Conservation (phyloP, 164 flowering plant genomes). For the Vitis riparia region DNA sequence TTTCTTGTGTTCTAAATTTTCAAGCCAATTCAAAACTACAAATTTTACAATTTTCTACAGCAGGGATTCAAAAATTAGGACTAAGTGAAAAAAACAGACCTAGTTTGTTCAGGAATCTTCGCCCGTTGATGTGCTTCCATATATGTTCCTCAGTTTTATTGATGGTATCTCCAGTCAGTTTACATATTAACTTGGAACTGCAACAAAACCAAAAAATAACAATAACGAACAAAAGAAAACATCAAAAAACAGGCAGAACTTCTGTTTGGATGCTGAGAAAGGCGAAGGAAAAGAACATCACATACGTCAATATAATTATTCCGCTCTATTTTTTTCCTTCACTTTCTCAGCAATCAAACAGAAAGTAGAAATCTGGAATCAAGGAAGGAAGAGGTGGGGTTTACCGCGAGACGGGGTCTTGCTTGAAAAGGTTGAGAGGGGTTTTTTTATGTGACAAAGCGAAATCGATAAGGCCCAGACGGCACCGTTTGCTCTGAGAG, state of each 20-base stretch:
- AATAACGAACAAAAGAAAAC: background rate
- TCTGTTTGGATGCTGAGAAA: no score
- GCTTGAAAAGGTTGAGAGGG: constrained; percentile 85
- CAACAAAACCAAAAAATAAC: constrained; percentile 4
- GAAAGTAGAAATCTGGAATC: background rate
- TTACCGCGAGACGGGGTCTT: constrained; percentile 69
- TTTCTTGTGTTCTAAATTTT: no score
- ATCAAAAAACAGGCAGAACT: background rate
- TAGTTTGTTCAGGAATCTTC: constrained; percentile 73
- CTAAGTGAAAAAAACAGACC: constrained; percentile 38
- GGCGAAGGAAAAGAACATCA: no score
- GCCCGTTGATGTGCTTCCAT: constrained; percentile 94
- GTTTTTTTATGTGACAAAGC: constrained; percentile 59
- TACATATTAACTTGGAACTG: constrained; percentile 84
- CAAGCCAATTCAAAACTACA: no score
- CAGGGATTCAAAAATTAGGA: no score
- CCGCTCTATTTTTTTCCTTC: background rate
- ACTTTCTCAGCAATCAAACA: background rate
- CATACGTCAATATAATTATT: no score
- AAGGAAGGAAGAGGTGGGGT: background rate
- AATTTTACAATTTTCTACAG: no score
- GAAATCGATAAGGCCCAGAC: constrained; percentile 71
- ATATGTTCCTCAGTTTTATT: constrained; percentile 94
- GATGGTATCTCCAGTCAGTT: constrained; percentile 76
- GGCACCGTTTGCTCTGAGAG: constrained; percentile 65